Evolutionary conservation across 2,329 filamentous ascomycete genomes (phyloP).

Genomic region (Cladophialophora yegresii): DNA sequence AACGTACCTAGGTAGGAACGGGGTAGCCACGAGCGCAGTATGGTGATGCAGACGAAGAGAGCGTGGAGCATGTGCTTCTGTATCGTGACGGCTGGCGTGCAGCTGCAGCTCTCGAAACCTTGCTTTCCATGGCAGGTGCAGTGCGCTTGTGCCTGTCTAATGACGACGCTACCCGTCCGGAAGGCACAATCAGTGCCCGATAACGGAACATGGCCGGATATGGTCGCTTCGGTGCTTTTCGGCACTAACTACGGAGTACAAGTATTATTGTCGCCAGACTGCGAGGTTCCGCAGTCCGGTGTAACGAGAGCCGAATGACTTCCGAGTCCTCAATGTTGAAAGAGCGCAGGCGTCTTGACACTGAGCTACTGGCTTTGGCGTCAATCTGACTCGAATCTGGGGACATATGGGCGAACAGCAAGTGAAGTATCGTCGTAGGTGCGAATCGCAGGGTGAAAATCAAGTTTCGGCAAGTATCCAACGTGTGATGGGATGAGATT

Average conservation of each 20-base stretch:
- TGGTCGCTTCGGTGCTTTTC: not conserved
- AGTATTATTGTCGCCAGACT: not conserved
- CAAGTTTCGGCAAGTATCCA: not conserved
- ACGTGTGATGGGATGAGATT: not conserved
- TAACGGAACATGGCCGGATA: not conserved
- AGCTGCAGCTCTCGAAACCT: not conserved
- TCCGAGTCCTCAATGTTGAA: not conserved
- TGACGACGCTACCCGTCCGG: not conserved
- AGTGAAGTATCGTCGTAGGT: not conserved
- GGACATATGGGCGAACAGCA: not conserved
- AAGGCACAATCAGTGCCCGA: not conserved
- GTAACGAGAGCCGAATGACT: too few species aligned
- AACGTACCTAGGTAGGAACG: not conserved
- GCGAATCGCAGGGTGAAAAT: not conserved
- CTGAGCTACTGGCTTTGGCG: not conserved
- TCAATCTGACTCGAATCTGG: not conserved
- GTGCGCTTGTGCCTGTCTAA: not conserved
- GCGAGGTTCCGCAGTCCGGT: not conserved
- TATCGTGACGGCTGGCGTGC: not conserved
- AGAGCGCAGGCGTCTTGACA: too few species aligned
- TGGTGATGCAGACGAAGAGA: not conserved
- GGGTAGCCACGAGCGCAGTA: not conserved
- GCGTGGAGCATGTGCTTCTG: not conserved
- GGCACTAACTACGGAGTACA: not conserved
- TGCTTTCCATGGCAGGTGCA: not conserved